Percentiles rank a stretch among this genome's conserved stretches.
Conservation (phyloP, 306 rosid species). For the Begonia loranthoides region DNA sequence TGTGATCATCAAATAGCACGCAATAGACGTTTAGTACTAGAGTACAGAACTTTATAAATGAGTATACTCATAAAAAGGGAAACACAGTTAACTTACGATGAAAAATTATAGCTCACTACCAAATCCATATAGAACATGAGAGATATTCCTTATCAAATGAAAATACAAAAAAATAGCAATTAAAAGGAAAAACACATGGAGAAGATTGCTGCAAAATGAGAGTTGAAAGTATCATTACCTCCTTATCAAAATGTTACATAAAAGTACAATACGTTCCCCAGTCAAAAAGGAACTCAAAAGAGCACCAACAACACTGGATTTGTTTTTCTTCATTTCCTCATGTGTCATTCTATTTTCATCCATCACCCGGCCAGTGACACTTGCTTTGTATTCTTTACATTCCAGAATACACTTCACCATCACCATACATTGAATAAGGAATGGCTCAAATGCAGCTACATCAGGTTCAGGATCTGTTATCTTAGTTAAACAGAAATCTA, state of each 20-base stretch:
- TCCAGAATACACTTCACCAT: slow-evolving; percentile 80
- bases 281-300: slow-evolving; percentile 74
- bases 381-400: slow-evolving; percentile 91
- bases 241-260: slow-evolving; percentile 69
- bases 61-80: no score
- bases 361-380: slow-evolving; percentile 73
- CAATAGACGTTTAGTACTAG: no score
- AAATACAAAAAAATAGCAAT: no score
- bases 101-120: no score
- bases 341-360: slow-evolving; percentile 66
- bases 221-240: slow-evolving; percentile 37
- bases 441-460: slow-evolving; percentile 62
- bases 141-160: no score
- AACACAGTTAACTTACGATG: no score
- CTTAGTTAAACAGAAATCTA: slow-evolving; percentile 74
- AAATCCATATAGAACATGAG: no score
- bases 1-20: no score
- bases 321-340: slow-evolving; percentile 76
- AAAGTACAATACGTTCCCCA: slow-evolving; percentile 50
- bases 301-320: slow-evolving; percentile 66
- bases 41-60: no score
- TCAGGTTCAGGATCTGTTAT: slow-evolving; percentile 79
- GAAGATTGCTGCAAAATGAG: slow-evolving; percentile 4
- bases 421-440: slow-evolving; percentile 92
- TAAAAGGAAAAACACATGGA: slow-evolving; percentile 5